phyloP scores from a whole-genome alignment of 2,329 filamentous ascomycete species.

The Blastomyces parvus region DNA sequence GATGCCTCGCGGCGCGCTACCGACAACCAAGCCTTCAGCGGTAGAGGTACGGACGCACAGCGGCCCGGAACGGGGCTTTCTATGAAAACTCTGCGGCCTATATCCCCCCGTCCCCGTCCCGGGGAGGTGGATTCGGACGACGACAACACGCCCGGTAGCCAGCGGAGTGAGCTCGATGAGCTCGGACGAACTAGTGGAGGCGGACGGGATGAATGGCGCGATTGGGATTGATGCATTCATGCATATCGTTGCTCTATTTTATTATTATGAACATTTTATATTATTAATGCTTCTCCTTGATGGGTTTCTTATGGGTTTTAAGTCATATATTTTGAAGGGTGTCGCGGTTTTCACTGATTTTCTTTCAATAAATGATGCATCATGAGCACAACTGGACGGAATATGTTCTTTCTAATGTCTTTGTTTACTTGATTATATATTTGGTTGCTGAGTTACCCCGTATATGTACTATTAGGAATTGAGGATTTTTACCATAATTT shows the following conservation, averaged over 20 bases:
- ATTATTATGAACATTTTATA: constrained; percentile 1
- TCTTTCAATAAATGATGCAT: background rate
- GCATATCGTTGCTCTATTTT: background rate
- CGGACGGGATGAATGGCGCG: constrained; percentile 31
- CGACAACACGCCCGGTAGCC: constrained; percentile 11
- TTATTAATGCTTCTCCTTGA: background rate
- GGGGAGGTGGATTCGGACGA: constrained; percentile 30
- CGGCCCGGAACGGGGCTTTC: constrained; percentile 34
- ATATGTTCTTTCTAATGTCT: background rate
- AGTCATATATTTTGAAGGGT: background rate
- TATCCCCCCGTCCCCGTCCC: constrained; percentile 30
- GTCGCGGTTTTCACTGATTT: background rate
- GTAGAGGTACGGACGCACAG: constrained; percentile 12
- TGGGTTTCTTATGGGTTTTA: background rate
- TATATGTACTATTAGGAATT: background rate
- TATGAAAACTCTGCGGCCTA: constrained; percentile 34
- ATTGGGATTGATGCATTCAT: constrained; percentile 30
- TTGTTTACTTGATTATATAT: background rate
- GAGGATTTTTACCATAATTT: background rate
- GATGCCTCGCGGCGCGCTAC: background rate
- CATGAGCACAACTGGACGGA: background rate
- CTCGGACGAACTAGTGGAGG: constrained; percentile 6
- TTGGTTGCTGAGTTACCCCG: background rate
- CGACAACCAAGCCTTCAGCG: background rate
- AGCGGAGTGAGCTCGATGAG: constrained; percentile 8